phyloP scores from a whole-genome alignment of 495 filamentous ascomycete species.

The Hypoxylon cercidicola region DNA sequence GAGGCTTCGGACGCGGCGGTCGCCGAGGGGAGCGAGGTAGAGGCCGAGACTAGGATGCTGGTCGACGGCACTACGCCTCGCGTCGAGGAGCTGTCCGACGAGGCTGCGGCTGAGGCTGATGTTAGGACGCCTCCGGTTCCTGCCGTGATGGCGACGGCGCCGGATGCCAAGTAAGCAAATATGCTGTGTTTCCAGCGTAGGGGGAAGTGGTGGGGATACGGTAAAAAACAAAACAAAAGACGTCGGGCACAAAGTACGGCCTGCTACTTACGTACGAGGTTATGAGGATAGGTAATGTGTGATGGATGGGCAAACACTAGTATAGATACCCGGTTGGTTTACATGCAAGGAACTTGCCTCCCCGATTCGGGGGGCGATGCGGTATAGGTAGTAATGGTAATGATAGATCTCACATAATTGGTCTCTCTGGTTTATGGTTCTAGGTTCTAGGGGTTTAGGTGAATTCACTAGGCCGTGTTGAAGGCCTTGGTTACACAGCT shows the following conservation, averaged over 20 bases:
- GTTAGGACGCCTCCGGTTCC: no score
- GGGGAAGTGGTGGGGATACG: neutral
- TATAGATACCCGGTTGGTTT: neutral
- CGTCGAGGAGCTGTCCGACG: neutral
- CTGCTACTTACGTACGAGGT: neutral
- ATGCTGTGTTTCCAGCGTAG: no score
- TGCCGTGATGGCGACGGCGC: no score
- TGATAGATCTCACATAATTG: no score
- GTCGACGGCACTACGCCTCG: neutral
- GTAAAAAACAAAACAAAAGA: neutral
- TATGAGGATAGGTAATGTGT: neutral
- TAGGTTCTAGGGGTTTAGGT: no score
- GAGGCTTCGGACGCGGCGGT: slow-evolving; percentile 55
- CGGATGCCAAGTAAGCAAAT: no score
- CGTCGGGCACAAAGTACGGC: neutral
- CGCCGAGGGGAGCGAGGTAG: neutral
- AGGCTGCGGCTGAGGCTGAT: neutral
- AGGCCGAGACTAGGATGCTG: neutral
- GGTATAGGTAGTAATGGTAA: neutral
- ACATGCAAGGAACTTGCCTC: neutral
- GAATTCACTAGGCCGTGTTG: no score
- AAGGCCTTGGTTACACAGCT: no score
- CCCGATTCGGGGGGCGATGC: no score
- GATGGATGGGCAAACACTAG: neutral
- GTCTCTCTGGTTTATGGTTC: no score